Percentiles rank a stretch among this genome's conserved stretches.
phyloP scores from a whole-genome alignment of 2,329 filamentous ascomycete species.

The Sporothrix schenckii region DNA sequence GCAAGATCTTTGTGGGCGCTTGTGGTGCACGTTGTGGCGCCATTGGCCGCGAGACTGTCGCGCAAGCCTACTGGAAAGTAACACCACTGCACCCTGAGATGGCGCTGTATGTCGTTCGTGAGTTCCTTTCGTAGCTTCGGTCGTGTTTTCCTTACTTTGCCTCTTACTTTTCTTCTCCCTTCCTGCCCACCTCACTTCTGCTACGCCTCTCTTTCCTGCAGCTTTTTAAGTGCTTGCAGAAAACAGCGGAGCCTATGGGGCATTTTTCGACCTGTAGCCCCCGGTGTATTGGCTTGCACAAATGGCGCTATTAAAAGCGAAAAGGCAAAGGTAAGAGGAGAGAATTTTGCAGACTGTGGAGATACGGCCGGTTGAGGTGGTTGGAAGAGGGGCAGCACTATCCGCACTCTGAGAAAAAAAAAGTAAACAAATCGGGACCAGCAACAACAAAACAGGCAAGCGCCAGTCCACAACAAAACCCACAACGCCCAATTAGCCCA shows the following conservation, averaged over 20 bases:
- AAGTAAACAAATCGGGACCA: slow-evolving; percentile 20
- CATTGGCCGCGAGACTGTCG: slow-evolving; percentile 23
- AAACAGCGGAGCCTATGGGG: slow-evolving; percentile 18
- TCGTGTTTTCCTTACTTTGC: background rate
- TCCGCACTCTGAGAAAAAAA: slow-evolving; percentile 18
- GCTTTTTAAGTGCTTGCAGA: slow-evolving; percentile 25
- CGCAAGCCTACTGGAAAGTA: slow-evolving; percentile 18
- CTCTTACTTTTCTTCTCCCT: background rate
- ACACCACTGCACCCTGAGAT: slow-evolving; percentile 14
- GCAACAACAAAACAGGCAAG: slow-evolving; percentile 14
- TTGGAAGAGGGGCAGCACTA: slow-evolving; percentile 9
- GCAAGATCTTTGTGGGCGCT: background rate
- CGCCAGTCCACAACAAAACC: background rate
- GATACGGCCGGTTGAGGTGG: slow-evolving; percentile 13
- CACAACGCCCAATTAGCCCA: background rate
- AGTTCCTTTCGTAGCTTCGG: background rate
- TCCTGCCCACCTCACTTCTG: background rate
- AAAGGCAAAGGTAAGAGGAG: too few species aligned
- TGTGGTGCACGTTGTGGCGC: slow-evolving; percentile 12
- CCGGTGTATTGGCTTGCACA: background rate
- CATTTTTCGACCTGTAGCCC: background rate
- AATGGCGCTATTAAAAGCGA: background rate
- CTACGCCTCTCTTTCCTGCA: background rate
- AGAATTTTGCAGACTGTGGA: slow-evolving; percentile 13
- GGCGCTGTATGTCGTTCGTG: background rate